Evolutionary conservation across 345 rosid species (phyloP), one percentile per base, ranked within the genome.

Genomic region (Salix caprea): DNA sequence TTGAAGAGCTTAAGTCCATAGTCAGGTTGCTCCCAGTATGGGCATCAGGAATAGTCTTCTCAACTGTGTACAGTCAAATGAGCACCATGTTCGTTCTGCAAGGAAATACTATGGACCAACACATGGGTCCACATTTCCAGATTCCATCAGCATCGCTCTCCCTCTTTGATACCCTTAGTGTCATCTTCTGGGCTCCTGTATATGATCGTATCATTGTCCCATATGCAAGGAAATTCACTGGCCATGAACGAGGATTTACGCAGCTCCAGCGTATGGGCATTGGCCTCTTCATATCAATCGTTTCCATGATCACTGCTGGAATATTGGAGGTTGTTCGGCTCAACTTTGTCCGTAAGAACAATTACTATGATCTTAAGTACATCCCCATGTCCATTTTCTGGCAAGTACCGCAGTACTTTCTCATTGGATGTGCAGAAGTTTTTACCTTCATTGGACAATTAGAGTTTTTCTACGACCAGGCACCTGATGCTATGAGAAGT

Each of bases 401-500:
- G 99, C 99, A 95, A 85, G 91, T 91, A 7, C 99, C 97, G 0
- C 97, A 90, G 85, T 95, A 93, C 60, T 93, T 95, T 32, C 85
- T 95, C 2, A 77, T 95, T 0, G 97, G 97, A 21, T 91, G 97
- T n/a, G 97, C 97, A 0, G 99, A 95, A 80, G 97, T 95, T 23
- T 95, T 95, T 79, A 87, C 93, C 0, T 91, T 90, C 74, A 88
- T 95, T 0, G 97, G 99, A 7, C 97, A 91, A 83, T 32, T 91
- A 48, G 97, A 95, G 86, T 95, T 95, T 67, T 95, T 90, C 85
- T 93, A 95, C 26, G 97, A 93, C 69, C 99, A 93, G 81, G 97
- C 97, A 26, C 99, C 97, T 5, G 97, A 95, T 82, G 99, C 97
- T 2, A 91, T 93, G 97, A 87, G 97, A 80, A 95, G 97, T 82